Conservation (phyloP, 257 asterid species). For the Solanum bulbocastanum region DNA sequence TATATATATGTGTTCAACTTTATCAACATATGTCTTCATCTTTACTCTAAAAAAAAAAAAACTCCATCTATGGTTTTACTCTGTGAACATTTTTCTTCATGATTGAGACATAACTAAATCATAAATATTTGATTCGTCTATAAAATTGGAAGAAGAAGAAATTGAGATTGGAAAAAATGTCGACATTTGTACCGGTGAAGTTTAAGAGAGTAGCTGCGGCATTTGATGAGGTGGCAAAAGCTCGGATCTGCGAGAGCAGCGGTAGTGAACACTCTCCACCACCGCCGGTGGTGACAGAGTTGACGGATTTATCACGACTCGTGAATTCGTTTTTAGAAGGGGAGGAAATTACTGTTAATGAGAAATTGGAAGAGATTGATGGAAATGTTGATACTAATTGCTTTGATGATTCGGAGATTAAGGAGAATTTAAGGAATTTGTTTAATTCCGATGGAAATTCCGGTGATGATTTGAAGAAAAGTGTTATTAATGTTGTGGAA, state of each 20-base stretch:
- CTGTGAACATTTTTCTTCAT: not conserved
- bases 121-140: not conserved
- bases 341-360: not conserved
- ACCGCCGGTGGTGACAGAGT: not conserved
- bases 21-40: constrained; percentile 1
- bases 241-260: constrained; percentile 52
- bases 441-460: not conserved
- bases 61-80: not conserved
- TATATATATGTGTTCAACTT: not conserved
- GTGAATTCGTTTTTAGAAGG: constrained; percentile 46
- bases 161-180: constrained; percentile 11
- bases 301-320: constrained; percentile 43
- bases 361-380: not conserved
- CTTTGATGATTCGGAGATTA: constrained; percentile 1
- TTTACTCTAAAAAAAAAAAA: not conserved
- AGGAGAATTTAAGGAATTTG: constrained; percentile 6
- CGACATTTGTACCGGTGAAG: constrained; percentile 28
- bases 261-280: constrained; percentile 62
- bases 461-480: constrained; percentile 1
- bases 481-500: constrained; percentile 4
- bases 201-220: constrained; percentile 52
- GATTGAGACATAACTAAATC: not conserved
- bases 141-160: not conserved
- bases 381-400: not conserved
- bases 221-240: constrained; percentile 49